Base-by-base conservation (phyloP, 2,329 filamentous ascomycete species). In the Graphilbum sp. region DNA sequence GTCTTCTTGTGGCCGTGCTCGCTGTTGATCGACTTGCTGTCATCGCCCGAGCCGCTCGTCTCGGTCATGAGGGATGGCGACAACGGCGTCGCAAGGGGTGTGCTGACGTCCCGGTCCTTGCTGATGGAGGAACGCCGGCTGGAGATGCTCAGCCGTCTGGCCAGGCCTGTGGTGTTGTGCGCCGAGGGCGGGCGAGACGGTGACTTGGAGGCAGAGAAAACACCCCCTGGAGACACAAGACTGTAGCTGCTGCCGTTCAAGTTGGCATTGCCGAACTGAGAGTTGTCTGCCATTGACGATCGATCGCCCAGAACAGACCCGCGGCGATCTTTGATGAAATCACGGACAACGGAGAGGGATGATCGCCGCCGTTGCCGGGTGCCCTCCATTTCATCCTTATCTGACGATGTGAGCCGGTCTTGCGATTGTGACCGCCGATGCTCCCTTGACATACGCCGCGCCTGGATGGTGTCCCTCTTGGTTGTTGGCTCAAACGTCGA, bases 121-220 rank as follows among this genome's bases (percentile, higher is more conserved):
- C 59, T 66, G 19, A 65, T 53, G 2, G 68, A 70, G 5, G 72
- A 74, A 45, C 54, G 63, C 35, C 58, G 66, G 52, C 63, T 82
- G 58, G 62, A 79, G 59, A 68, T 82, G 60, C 65, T 90, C 60
- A 62, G 66, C 54, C 63, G 83, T 48, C 54, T 72, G 50, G 54
- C 68, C 64, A 60, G 68, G 51, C 56, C 72, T 58, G 42, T 70
- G 43, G 54, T 56, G 49, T 63, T 60, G 48, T 66, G 62, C 34
- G 56, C 52, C 40, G 63, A 67, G 48, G 62, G 62, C 5, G 61
- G 65, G 32, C 63, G 61, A 15, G 27, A 29, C n/a, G 55, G 62
- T 18, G 61, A 66, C 39, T 58, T 60, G 9, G 59, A 55, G 6
- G 56, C 46, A 8, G 50, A 53, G 32, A 45, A 43, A 37, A 36